phyloP scores from a whole-genome alignment of 1,139 yeast genomes.

The Ashbya aceris region DNA sequence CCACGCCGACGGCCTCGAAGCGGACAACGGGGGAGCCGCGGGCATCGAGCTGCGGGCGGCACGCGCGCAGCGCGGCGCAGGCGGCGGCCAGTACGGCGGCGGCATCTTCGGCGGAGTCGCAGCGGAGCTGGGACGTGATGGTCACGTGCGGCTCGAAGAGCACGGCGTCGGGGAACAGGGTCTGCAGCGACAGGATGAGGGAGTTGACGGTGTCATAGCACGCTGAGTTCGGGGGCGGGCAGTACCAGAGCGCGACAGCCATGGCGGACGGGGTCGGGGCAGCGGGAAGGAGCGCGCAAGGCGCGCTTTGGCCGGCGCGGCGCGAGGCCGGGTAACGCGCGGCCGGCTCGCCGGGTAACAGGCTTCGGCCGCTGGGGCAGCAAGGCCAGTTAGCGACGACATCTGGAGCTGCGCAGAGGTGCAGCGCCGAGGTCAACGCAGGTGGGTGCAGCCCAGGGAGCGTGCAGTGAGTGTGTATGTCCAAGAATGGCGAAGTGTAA shows the following conservation, averaged over 20 bases:
- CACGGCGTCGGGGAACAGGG: conserved; percentile 63
- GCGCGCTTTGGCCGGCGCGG: too few species aligned
- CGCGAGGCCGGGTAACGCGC: too few species aligned
- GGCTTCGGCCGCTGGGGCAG: too few species aligned
- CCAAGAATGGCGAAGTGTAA: conserved; percentile 28
- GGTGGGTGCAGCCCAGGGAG: too few species aligned
- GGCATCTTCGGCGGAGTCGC: conserved; percentile 46
- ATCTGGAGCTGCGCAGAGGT: too few species aligned
- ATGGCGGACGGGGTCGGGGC: conserved; percentile 8
- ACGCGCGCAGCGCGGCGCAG: conserved; percentile 49
- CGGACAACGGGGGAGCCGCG: conserved; percentile 30
- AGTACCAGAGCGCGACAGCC: conserved; percentile 61
- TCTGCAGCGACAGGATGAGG: conserved; percentile 54
- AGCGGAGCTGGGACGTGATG: conserved; percentile 49
- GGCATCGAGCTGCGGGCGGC: conserved; percentile 9
- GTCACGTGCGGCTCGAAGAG: conserved; percentile 72
- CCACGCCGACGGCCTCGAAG: conserved; percentile 28
- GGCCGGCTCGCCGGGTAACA: too few species aligned
- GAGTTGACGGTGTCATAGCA: conserved; percentile 50
- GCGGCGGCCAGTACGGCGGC: conserved; percentile 56
- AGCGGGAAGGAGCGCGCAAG: too few species aligned
- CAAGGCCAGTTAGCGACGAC: too few species aligned
- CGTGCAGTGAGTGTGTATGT: too few species aligned
- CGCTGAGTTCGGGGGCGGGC: conserved; percentile 51
- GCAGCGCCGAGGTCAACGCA: too few species aligned